phyloP scores from a whole-genome alignment of 2,329 filamentous ascomycete species.

The Exophiala bonariae region DNA sequence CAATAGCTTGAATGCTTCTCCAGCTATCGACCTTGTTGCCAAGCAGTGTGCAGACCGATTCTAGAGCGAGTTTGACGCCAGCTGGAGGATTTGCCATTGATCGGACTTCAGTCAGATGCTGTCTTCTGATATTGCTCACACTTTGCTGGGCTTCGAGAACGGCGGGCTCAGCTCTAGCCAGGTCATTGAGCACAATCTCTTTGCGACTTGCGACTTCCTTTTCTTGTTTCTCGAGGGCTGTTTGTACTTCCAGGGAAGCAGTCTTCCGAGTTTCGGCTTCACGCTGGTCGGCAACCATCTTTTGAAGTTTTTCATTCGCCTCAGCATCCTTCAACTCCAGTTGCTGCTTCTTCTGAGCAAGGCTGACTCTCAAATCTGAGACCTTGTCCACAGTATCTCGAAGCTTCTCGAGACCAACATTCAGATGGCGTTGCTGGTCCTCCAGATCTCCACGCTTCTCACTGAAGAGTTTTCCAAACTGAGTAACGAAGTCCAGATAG shows the following conservation, averaged over 20 bases:
- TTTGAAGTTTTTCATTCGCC: conserved; percentile 94
- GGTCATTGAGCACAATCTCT: conserved; percentile 81
- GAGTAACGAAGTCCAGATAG: conserved; percentile 95
- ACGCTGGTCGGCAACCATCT: conserved; percentile 93
- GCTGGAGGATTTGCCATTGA: conserved; percentile 92
- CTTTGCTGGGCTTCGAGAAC: conserved; percentile 91
- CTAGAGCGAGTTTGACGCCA: conserved; percentile 87
- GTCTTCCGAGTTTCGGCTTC: conserved; percentile 91
- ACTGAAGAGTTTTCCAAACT: conserved; percentile 95
- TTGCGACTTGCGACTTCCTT: conserved; percentile 78
- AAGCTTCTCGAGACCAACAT: conserved; percentile 96
- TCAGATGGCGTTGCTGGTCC: conserved; percentile 96
- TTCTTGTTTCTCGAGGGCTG: conserved; percentile 83
- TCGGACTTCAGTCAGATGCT: conserved; percentile 94
- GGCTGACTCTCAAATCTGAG: conserved; percentile 80
- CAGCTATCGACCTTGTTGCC: conserved; percentile 88
- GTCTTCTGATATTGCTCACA: conserved; percentile 97
- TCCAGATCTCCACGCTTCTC: conserved; percentile 98
- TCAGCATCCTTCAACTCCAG: conserved; percentile 91
- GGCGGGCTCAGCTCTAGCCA: conserved; percentile 88
- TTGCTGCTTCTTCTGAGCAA: conserved; percentile 92
- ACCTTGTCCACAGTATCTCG: conserved; percentile 97
- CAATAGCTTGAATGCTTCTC: conserved; percentile 85
- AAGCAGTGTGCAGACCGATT: conserved; percentile 93
- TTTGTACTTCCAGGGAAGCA: conserved; percentile 85